These are phyloP conservation scores for Madurella fahalii DNA, from an alignment of 2,329 filamentous ascomycete species.

Conservation along the genomic window DNA sequence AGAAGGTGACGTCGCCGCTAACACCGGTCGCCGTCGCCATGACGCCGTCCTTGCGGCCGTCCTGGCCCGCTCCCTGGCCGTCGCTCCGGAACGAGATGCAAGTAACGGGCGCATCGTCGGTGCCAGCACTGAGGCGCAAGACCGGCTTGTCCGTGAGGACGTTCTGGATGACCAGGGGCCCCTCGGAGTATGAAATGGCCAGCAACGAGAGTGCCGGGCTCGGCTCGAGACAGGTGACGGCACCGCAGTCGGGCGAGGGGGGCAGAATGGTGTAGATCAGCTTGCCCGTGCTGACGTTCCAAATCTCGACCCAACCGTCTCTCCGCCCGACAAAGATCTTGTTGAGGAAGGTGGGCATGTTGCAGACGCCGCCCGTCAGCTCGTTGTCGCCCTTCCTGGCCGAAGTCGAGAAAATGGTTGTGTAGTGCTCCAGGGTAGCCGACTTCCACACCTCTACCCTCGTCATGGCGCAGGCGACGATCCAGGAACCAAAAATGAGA, in stretches of 20 bases:
- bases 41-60: conserved; percentile 79
- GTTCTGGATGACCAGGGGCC: conserved; percentile 75
- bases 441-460: conserved; percentile 89
- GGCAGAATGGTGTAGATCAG: conserved; percentile 87
- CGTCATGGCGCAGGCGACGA: conserved; percentile 72
- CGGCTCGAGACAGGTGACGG: conserved; percentile 82
- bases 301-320: conserved; percentile 91
- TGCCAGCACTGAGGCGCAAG: conserved; percentile 64
- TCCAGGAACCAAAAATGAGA: conserved; percentile 84
- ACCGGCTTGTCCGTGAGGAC: conserved; percentile 71
- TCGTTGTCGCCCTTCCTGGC: conserved; percentile 56
- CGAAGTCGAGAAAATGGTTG: conserved; percentile 64
- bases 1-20: conserved; percentile 87
- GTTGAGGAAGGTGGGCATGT: conserved; percentile 92
- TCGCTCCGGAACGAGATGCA: conserved; percentile 90
- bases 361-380: conserved; percentile 75
- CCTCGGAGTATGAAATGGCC: conserved; percentile 80
- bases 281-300: conserved; percentile 92
- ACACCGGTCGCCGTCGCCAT: conserved; percentile 84
- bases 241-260: conserved; percentile 65
- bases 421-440: conserved; percentile 80
- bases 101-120: conserved; percentile 63
- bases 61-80: conserved; percentile 78
- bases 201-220: conserved; percentile 80
- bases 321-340: conserved; percentile 86